These are phyloP conservation scores for Vachellia collinsii DNA, from an alignment of 306 rosid species.

Conservation along the genomic window DNA sequence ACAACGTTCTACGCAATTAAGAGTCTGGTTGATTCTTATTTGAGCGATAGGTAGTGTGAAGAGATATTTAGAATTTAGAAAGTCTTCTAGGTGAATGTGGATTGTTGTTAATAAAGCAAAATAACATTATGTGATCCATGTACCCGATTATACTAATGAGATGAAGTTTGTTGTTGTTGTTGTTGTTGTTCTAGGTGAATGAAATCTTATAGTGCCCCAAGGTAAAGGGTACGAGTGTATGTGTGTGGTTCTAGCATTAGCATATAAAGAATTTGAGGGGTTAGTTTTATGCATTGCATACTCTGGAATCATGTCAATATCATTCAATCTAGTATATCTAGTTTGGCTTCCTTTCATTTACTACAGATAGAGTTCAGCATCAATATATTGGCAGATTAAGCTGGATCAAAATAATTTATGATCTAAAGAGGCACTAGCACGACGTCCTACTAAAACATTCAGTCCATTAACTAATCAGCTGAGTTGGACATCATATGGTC, in stretches of 20 bases:
- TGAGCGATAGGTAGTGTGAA: not conserved
- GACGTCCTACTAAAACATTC: not conserved
- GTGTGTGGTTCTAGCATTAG: not conserved
- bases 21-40: not conserved
- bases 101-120: too few species aligned
- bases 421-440: slow-evolving; percentile 16
- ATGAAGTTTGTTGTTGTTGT: too few species aligned
- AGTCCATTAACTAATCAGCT: slow-evolving; percentile 1
- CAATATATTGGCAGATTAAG: not conserved
- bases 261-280: not conserved
- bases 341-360: not conserved
- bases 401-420: not conserved
- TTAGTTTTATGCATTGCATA: not conserved
- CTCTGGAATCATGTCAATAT: not conserved
- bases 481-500: not conserved
- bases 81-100: too few species aligned
- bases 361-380: not conserved
- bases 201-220: not conserved
- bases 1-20: slow-evolving; percentile 6
- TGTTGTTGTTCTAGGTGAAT: not conserved
- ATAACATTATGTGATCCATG: too few species aligned
- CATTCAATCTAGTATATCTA: not conserved
- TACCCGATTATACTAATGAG: too few species aligned
- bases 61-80: too few species aligned
- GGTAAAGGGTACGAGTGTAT: not conserved